A percentile compares a stretch with the other conserved stretches of the same genome.
phyloP scores from a whole-genome alignment of 129 eudicot genomes.

The Ambrosia artemisiifolia region DNA sequence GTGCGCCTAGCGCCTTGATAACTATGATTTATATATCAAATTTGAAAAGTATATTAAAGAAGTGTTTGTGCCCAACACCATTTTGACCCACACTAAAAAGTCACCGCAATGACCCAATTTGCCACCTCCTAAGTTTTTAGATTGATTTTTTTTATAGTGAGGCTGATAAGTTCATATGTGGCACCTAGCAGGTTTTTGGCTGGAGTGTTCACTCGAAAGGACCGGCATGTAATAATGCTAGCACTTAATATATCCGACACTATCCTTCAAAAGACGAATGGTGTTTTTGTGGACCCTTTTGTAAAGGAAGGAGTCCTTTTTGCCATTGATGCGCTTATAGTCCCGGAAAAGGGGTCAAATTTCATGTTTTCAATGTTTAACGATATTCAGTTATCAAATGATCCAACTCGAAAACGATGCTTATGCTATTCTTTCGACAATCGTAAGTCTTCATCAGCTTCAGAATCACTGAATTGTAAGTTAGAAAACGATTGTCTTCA shows the following conservation, averaged over 20 bases:
- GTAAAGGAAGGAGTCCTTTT: slow-evolving; percentile 89
- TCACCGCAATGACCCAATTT: not conserved
- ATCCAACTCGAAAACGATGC: slow-evolving; percentile 49
- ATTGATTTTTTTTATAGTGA: not conserved
- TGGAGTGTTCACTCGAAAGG: slow-evolving; percentile 81
- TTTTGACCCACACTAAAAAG: not conserved
- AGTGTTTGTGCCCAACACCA: not conserved
- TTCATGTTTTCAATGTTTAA: slow-evolving; percentile 52
- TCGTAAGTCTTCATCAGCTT: slow-evolving; percentile 32
- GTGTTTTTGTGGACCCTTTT: slow-evolving; percentile 60
- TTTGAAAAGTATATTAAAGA: not conserved
- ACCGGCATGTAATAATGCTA: slow-evolving; percentile 58
- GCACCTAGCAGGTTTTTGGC: slow-evolving; percentile 71
- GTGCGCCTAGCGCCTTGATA: too few relatives aligned
- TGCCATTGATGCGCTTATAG: slow-evolving; percentile 72
- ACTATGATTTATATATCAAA: not conserved
- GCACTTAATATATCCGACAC: slow-evolving; percentile 83
- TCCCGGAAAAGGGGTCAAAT: slow-evolving; percentile 58
- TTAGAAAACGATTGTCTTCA: slow-evolving; percentile 59
- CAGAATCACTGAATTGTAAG: slow-evolving; percentile 52
- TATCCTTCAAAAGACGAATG: slow-evolving; percentile 54
- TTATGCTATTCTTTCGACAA: slow-evolving; percentile 69
- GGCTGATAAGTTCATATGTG: not conserved
- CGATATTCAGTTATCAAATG: slow-evolving; percentile 42
- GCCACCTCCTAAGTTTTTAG: not conserved